Evolutionary conservation across 495 filamentous ascomycete species (phyloP).

Genomic region (Aspergillus carlsbadensis): DNA sequence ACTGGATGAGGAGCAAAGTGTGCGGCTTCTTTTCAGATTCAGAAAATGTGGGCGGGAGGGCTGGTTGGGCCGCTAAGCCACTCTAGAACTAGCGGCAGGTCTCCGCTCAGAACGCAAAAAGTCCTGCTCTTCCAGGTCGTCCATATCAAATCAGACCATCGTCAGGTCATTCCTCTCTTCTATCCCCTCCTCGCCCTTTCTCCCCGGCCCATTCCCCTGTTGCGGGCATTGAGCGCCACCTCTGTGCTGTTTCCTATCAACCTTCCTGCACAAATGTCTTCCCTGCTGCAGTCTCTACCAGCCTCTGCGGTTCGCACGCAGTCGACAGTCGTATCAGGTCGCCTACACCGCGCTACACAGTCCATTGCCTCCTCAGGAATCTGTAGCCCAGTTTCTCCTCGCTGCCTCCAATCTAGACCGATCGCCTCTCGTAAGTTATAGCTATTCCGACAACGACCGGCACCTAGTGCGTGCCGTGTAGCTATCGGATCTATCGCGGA

Average conservation of each 20-base stretch:
- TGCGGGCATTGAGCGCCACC: neutral
- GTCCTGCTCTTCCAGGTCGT: slow-evolving; percentile 21
- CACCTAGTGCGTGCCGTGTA: neutral
- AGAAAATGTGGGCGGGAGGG: slow-evolving; percentile 47
- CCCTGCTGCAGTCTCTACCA: slow-evolving; percentile 34
- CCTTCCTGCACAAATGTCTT: slow-evolving; percentile 31
- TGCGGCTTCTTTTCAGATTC: slow-evolving; percentile 30
- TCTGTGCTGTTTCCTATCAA: slow-evolving; percentile 2
- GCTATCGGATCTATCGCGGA: neutral
- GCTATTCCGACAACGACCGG: slow-evolving; percentile 13
- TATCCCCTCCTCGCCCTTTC: slow-evolving; percentile 2
- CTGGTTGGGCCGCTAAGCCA: slow-evolving; percentile 36
- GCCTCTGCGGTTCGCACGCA: slow-evolving; percentile 39
- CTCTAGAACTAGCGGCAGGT: slow-evolving; percentile 23
- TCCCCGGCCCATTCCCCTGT: neutral
- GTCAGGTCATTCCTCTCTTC: slow-evolving; percentile 13
- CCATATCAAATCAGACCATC: slow-evolving; percentile 15
- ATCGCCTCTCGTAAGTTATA: slow-evolving; percentile 33
- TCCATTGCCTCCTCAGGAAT: slow-evolving; percentile 34
- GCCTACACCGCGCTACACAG: slow-evolving; percentile 23
- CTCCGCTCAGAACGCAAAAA: slow-evolving; percentile 29
- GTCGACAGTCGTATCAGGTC: slow-evolving; percentile 28
- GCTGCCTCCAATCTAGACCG: slow-evolving; percentile 30
- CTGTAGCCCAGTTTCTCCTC: slow-evolving; percentile 35
- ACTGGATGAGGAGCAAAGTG: slow-evolving; percentile 19